phyloP scores from a whole-genome alignment of 75 land plant species.

The Cupressus sempervirens region DNA sequence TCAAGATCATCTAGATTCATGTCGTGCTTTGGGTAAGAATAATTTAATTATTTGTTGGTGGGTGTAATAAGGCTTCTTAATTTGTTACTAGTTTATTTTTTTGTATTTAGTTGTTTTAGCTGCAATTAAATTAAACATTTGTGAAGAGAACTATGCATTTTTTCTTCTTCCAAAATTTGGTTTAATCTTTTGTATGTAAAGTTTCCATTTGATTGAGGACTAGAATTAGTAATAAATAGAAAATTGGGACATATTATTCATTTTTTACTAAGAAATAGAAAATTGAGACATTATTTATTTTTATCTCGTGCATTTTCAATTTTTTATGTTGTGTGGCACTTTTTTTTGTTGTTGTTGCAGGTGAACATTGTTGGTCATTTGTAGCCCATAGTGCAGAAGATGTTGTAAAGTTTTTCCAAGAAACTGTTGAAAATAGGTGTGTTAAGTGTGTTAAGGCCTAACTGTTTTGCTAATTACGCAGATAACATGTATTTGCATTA shows the following conservation, averaged over 20 bases:
- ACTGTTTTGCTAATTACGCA: background rate
- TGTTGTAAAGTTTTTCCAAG: constrained; percentile 77
- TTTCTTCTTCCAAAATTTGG: background rate
- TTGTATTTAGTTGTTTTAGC: background rate
- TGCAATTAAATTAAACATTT: background rate
- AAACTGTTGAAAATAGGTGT: constrained; percentile 83
- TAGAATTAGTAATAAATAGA: background rate
- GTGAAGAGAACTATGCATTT: background rate
- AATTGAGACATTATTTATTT: background rate
- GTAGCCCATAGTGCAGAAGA: constrained; percentile 62
- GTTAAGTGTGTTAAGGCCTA: constrained; percentile 18
- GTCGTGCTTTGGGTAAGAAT: constrained; percentile 45
- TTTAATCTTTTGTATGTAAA: background rate
- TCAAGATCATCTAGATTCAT: constrained; percentile 49
- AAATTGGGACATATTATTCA: background rate
- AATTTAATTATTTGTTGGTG: background rate
- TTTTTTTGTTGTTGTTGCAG: constrained; percentile 24
- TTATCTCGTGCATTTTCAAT: background rate
- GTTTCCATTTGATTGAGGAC: background rate
- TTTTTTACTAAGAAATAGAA: no score
- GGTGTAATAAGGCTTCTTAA: background rate
- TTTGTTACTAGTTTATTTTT: background rate
- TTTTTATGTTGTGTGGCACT: background rate
- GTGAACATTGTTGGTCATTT: constrained; percentile 77
- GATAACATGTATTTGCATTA: background rate